Evolutionary conservation across 192 early-diverging fungal species (phyloP).

Genomic region (Diversispora epigaea): DNA sequence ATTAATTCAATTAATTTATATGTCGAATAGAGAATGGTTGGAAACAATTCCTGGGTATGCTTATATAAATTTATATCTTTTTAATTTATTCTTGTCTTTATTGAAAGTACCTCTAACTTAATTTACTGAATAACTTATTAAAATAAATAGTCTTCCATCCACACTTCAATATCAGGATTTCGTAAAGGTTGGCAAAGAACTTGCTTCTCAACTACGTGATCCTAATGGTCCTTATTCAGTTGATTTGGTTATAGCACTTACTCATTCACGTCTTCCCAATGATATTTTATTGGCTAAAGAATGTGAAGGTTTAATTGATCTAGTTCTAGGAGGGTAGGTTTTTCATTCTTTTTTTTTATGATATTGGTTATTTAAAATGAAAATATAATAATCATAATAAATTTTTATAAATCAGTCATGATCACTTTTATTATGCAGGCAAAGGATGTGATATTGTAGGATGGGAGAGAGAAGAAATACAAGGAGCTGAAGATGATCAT

Average conservation of each 20-base stretch:
- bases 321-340: conserved; percentile 63
- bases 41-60: conserved; percentile 58
- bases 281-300: conserved; percentile 56
- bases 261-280: conserved; percentile 72
- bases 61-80: neutral
- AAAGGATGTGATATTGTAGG: conserved; percentile 46
- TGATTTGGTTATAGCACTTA: conserved; percentile 68
- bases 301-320: conserved; percentile 57
- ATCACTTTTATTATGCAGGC: conserved; percentile 67
- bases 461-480: conserved; percentile 43
- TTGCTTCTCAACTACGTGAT: conserved; percentile 42
- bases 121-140: neutral
- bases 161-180: conserved; percentile 60
- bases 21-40: conserved; percentile 55
- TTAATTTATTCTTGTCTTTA: too few relatives aligned
- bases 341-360: neutral
- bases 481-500: conserved; percentile 32
- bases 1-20: neutral
- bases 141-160: conserved; percentile 47
- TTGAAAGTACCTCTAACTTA: neutral
- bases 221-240: conserved; percentile 45
- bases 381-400: neutral
- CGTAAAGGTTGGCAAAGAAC: conserved; percentile 45
- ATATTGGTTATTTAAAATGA: neutral
- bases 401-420: conserved; percentile 48